Conservation (phyloP, 225 moss, liverwort and hornwort genomes). For the Straminergon stramineum region DNA sequence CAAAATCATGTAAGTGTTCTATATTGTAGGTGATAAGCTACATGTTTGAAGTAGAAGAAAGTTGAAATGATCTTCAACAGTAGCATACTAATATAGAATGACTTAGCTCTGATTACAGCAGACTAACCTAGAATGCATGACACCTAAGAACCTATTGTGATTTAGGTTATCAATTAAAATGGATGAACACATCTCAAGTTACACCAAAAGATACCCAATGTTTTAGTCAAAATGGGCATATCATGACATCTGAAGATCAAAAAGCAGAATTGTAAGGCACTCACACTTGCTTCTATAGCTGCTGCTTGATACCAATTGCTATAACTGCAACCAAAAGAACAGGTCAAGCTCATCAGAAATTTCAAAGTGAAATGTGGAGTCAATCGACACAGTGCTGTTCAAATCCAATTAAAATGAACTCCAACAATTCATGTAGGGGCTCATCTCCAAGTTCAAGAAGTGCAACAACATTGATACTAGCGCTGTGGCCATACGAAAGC, state of each 20-base stretch:
- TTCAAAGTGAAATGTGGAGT: not conserved
- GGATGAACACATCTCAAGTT: not conserved
- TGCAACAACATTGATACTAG: not conserved
- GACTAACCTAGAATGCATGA: not conserved
- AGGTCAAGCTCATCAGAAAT: not conserved
- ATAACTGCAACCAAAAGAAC: not conserved
- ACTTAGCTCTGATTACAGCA: not conserved
- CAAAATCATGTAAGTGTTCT: not conserved
- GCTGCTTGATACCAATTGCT: not conserved
- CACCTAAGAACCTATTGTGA: not conserved
- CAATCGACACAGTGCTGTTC: not conserved
- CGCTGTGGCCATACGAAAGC: not conserved
- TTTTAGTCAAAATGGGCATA: not conserved
- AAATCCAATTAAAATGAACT: not conserved
- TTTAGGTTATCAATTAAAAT: not conserved
- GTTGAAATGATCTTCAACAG: not conserved
- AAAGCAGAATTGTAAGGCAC: not conserved
- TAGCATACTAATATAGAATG: not conserved
- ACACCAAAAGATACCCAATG: not conserved
- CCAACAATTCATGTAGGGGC: not conserved
- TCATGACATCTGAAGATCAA: not conserved
- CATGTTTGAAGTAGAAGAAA: not conserved
- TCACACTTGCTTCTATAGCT: not conserved
- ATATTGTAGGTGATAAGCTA: not conserved
- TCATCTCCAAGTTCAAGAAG: not conserved